Conservation (phyloP, 805 yeast species). For the Spathaspora gorwiae region DNA sequence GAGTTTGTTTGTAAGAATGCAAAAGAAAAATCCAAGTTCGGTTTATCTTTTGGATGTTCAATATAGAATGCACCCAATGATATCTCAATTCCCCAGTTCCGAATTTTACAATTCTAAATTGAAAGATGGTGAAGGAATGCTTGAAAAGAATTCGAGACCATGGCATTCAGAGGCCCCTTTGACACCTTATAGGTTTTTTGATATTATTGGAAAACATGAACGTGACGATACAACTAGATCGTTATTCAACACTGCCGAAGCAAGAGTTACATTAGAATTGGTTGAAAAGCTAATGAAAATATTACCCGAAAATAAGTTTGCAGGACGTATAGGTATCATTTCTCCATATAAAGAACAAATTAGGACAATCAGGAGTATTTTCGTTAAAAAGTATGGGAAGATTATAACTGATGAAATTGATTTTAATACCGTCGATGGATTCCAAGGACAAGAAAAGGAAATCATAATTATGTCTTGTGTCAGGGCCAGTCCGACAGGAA, state of each 20-base stretch:
- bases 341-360: conserved; percentile 95
- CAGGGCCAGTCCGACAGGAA: conserved; percentile 65
- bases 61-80: conserved; percentile 96
- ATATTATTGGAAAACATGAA: conserved; percentile 58
- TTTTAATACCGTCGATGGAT: conserved; percentile 95
- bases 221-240: conserved; percentile 66
- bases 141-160: conserved; percentile 49
- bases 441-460: conserved; percentile 88
- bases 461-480: conserved; percentile 93
- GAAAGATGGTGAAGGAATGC: conserved; percentile 77
- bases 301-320: conserved; percentile 50
- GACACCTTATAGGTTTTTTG: conserved; percentile 76
- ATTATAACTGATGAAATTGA: conserved; percentile 63
- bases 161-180: conserved; percentile 67
- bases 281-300: conserved; percentile 45
- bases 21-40: conserved; percentile 52
- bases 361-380: conserved; percentile 49
- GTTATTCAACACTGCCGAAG: conserved; percentile 66
- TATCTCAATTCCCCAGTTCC: conserved; percentile 78
- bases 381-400: conserved; percentile 58
- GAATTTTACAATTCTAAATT: conserved; percentile 75
- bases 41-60: conserved; percentile 82
- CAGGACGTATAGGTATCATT: conserved; percentile 79
- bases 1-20: conserved; percentile 92
- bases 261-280: conserved; percentile 65